Evolutionary conservation across 345 rosid species (phyloP).

Genomic region (Syzygium aromaticum): DNA sequence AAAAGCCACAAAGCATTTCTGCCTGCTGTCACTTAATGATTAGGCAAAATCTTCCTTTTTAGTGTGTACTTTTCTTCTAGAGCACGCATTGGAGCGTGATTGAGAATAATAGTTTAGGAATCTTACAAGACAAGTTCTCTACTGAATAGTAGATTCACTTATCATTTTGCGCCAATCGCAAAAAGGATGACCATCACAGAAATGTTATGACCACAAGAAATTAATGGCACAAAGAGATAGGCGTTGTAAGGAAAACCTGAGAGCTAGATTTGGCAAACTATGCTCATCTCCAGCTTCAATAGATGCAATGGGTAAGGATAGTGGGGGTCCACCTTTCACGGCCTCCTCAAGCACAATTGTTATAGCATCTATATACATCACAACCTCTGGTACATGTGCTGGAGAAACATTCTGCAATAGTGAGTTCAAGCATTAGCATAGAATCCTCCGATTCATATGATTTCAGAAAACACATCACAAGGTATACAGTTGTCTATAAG

Average conservation of each 20-base stretch:
- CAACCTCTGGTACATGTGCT: conserved; percentile 53
- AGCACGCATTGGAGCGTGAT: background rate
- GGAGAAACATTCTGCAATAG: conserved; percentile 81
- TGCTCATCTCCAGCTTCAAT: conserved; percentile 85
- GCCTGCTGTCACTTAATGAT: background rate
- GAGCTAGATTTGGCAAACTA: conserved; percentile 79
- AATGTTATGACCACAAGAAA: background rate
- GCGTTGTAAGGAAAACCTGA: conserved; percentile 37
- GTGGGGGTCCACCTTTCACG: conserved; percentile 55
- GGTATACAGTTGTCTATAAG: background rate
- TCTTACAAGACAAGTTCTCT: background rate
- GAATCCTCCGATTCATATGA: background rate
- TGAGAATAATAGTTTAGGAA: background rate
- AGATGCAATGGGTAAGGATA: conserved; percentile 87
- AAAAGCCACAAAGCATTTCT: background rate
- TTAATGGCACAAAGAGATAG: background rate
- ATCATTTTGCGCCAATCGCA: background rate
- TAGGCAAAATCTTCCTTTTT: background rate
- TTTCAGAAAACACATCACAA: background rate
- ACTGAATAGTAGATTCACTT: background rate
- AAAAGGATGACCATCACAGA: background rate
- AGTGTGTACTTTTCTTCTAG: background rate
- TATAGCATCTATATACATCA: conserved; percentile 79
- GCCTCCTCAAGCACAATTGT: conserved; percentile 86
- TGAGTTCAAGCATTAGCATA: background rate